Percentiles rank a stretch among this genome's conserved stretches.
Conservation (phyloP, 805 yeast genomes). For the Cyberlindnera nakhonratchasimensis region DNA sequence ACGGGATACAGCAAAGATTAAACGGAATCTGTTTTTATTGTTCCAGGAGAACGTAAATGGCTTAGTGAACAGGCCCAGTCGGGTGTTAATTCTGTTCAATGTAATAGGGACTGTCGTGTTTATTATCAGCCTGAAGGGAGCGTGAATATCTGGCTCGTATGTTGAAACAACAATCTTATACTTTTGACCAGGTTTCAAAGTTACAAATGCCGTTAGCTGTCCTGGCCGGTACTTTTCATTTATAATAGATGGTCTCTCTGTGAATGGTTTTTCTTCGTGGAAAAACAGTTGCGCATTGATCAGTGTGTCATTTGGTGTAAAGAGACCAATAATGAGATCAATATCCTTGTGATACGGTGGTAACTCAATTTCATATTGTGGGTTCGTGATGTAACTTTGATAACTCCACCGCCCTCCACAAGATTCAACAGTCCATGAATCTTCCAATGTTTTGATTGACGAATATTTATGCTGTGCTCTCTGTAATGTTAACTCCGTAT, state of each 20-base stretch:
- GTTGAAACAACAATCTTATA: conserved; percentile 49
- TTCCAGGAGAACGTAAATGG: conserved; percentile 36
- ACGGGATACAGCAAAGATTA: conserved; percentile 25
- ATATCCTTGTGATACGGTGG: conserved; percentile 23
- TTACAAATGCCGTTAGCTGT: conserved; percentile 22
- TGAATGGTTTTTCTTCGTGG: conserved; percentile 32
- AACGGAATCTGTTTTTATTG: conserved; percentile 36
- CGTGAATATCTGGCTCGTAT: conserved; percentile 32
- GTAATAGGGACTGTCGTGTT: conserved; percentile 24
- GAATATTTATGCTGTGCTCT: conserved; percentile 34
- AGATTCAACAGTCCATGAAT: conserved; percentile 42
- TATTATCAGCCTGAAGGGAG: conserved; percentile 33
- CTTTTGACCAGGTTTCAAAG: conserved; percentile 31
- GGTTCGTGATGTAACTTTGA: conserved; percentile 47
- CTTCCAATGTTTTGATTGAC: conserved; percentile 28
- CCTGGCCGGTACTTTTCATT: conserved; percentile 35
- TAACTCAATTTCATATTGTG: conserved; percentile 44
- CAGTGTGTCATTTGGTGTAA: conserved; percentile 29
- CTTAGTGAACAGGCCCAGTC: conserved; percentile 36
- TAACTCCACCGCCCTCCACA: conserved; percentile 56
- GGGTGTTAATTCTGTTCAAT: conserved; percentile 23
- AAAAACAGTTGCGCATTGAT: conserved; percentile 46
- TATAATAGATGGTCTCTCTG: conserved; percentile 30
- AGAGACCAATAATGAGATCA: conserved; percentile 18
- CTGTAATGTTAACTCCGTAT: conserved; percentile 16